Evolutionary conservation across 768 basidiomycete species (phyloP), one percentile per base, ranked within the genome.

Genomic region (Mrakia frigida): DNA sequence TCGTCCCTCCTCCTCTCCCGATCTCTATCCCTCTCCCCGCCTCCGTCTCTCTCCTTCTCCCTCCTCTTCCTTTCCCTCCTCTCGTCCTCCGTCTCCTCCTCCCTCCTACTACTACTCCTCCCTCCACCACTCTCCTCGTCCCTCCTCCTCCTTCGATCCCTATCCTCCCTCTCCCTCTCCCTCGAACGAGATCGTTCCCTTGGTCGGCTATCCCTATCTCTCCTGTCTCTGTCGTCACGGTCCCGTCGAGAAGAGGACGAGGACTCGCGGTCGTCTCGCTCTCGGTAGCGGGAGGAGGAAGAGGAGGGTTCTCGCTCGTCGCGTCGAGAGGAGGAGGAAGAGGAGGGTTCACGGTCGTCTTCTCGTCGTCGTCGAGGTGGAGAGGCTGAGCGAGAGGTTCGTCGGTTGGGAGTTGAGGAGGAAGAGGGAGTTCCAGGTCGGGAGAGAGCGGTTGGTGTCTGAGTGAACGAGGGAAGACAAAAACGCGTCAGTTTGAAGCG

Each of bases 361-460:
- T 56, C 56, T 56, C 56, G 56, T 25, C 56, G 25, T 1, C 56
- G 56, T 56, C 56, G 56, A 28, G 56, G 56, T 28, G 56, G 56
- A 13, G 56, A 56, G 5, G 56, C 56, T 25, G 56, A 56, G 6
- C 56, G 56, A 25, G 56, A 33, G 16, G 33, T 35, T 65, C 37
- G 28, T 50, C 73, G 77, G 11, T 65, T 35, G n/a, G 79, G 75
- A 4, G 79, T 75, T 39, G 79, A 72, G 4, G 82, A 77, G 31
- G 75, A 43, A 2, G 77, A 76, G 21, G 82, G 81, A 0, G 88
- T 88, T 61, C 87, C 84, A 18, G 46, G 70, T 37, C 76, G 76
- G 31, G 82, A 82, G 23, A 83, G 81, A 2, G 83, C 81, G n/a
- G 86, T 86, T 0, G 83, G 81, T 18, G 84, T 81, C 52, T 80